Percentiles rank a stretch among this genome's conserved stretches.
Evolutionary conservation across 2,329 filamentous ascomycete species (phyloP).

Genomic region (Aspergillus sojae): DNA sequence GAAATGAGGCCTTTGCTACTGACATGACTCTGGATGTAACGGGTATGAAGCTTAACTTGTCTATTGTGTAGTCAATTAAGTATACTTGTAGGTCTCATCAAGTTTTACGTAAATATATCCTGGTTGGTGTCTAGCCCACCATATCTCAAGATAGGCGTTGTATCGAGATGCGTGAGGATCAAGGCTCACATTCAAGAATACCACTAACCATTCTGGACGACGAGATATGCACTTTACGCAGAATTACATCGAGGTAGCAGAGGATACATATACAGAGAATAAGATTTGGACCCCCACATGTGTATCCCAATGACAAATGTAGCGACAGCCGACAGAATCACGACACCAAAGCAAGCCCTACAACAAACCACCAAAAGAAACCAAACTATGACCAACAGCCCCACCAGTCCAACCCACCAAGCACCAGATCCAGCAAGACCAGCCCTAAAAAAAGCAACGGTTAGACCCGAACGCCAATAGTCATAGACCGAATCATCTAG

Average conservation of each 20-base stretch:
- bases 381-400: not conserved
- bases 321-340: too few relatives aligned
- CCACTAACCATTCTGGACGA: not conserved
- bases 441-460: not conserved
- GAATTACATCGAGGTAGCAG: not conserved
- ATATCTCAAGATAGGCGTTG: not conserved
- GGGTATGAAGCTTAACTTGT: too few relatives aligned
- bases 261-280: not conserved
- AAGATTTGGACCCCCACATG: not conserved
- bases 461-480: not conserved
- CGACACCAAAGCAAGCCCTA: not conserved
- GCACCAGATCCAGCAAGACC: not conserved
- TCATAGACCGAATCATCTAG: too few relatives aligned
- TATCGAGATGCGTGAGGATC: not conserved
- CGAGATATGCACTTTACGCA: not conserved
- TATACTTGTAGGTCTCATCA: too few relatives aligned
- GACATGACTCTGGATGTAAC: not conserved
- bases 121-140: not conserved
- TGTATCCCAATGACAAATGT: not conserved
- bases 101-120: too few relatives aligned
- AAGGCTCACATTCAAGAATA: not conserved
- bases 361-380: not conserved
- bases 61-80: too few relatives aligned
- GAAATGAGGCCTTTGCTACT: not conserved
- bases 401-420: not conserved